Conservation (phyloP, 2,329 filamentous ascomycete genomes). For the Fusarium sp. region DNA sequence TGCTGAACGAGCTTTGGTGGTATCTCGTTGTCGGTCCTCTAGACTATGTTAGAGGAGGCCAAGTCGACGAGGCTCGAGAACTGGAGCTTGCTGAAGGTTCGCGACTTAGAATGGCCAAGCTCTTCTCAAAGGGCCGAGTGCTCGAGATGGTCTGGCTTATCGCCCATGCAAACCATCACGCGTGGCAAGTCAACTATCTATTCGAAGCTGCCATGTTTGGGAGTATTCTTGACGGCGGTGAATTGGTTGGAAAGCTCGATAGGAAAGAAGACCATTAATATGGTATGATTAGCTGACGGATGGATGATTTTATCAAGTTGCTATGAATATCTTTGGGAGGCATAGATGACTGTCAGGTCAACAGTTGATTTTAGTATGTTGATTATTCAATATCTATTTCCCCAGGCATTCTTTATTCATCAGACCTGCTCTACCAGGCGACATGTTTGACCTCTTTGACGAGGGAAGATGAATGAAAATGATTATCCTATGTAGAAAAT, state of each 20-base stretch:
- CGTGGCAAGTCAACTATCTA: conserved; percentile 46
- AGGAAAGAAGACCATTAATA: conserved; percentile 31
- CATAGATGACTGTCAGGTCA: neutral
- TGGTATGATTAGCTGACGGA: neutral
- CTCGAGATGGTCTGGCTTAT: conserved; percentile 41
- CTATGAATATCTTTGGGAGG: neutral
- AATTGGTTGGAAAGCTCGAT: conserved; percentile 45
- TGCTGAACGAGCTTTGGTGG: conserved; percentile 34
- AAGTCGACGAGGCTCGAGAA: conserved; percentile 24
- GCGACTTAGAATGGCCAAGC: conserved; percentile 34
- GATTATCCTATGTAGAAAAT: no score
- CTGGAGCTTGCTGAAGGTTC: conserved; percentile 27
- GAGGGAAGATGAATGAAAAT: no score
- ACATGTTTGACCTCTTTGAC: no score
- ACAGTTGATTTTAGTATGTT: neutral
- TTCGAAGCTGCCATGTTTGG: conserved; percentile 49
- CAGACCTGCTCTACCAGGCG: no score
- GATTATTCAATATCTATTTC: no score
- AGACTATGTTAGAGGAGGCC: conserved; percentile 24
- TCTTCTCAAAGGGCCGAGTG: conserved; percentile 34
- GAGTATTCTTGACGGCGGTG: conserved; percentile 45
- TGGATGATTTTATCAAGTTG: conserved; percentile 2
- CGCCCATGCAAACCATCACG: conserved; percentile 39
- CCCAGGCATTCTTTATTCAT: no score
- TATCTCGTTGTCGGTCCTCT: conserved; percentile 32